These are phyloP conservation scores for Anisodus tanguticus DNA, from an alignment of 257 asterid species.

Conservation along the genomic window DNA sequence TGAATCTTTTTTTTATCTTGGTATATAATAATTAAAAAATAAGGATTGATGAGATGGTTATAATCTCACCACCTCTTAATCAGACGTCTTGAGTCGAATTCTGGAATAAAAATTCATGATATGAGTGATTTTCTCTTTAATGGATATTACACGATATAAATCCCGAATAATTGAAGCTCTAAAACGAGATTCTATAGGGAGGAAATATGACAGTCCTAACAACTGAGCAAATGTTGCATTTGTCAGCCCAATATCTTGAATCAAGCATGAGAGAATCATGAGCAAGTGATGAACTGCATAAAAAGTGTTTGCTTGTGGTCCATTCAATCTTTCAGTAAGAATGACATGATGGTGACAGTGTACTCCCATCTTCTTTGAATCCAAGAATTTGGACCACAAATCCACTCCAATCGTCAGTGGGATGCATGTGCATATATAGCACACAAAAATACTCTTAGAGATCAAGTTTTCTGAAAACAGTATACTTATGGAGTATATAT, in stretches of 20 bases:
- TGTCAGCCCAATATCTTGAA: neutral
- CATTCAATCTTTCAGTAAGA: neutral
- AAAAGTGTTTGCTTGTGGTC: neutral
- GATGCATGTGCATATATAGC: neutral
- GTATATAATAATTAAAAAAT: no score
- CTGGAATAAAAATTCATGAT: no score
- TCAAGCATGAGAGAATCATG: neutral
- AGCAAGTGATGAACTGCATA: neutral
- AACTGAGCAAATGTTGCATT: neutral
- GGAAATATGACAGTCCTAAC: neutral
- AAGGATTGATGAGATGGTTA: no score
- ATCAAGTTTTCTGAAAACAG: neutral
- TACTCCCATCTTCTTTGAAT: neutral
- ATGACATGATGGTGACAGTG: neutral
- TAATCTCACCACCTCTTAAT: no score
- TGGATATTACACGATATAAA: no score
- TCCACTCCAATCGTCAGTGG: neutral
- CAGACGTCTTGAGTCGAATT: no score
- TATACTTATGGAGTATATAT: neutral
- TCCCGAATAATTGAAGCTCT: no score
- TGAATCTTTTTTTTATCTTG: no score
- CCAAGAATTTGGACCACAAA: conserved; percentile 15
- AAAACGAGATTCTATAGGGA: neutral
- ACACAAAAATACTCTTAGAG: neutral
- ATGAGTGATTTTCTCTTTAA: no score